Evolutionary conservation across 768 basidiomycete genomes (phyloP).

Genomic region (Paxillus rubicundulus): DNA sequence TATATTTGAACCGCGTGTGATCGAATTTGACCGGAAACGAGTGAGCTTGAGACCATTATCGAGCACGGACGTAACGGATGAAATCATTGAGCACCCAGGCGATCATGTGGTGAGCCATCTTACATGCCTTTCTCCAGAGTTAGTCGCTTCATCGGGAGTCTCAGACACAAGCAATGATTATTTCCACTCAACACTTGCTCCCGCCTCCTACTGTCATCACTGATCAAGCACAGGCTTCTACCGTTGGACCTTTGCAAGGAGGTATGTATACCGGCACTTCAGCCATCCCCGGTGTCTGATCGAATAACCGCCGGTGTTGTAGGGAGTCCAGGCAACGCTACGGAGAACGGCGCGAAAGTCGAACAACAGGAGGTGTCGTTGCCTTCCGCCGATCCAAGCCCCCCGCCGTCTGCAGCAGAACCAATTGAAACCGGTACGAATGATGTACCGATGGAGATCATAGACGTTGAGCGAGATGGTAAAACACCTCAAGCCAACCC

Average conservation of each 20-base stretch:
- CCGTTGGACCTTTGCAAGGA: slow-evolving; percentile 24
- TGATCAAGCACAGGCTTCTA: slow-evolving; percentile 17
- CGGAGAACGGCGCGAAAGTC: slow-evolving; percentile 28
- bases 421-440: slow-evolving; percentile 18
- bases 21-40: slow-evolving; percentile 83
- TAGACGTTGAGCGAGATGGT: slow-evolving; percentile 31
- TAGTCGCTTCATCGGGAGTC: slow-evolving; percentile 3
- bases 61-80: slow-evolving; percentile 66
- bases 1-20: slow-evolving; percentile 88
- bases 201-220: slow-evolving; percentile 32
- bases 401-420: slow-evolving; percentile 24
- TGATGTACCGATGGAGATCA: slow-evolving; percentile 30
- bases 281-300: background rate
- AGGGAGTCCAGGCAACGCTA: slow-evolving; percentile 23
- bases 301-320: background rate
- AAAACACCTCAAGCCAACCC: slow-evolving; percentile 30
- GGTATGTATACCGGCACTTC: slow-evolving; percentile 13
- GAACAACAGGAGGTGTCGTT: slow-evolving; percentile 36
- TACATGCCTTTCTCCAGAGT: background rate
- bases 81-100: slow-evolving; percentile 56
- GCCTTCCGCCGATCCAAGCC: slow-evolving; percentile 32
- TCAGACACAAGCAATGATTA: slow-evolving; percentile 88
- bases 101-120: slow-evolving; percentile 49
- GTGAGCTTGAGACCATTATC: slow-evolving; percentile 47
- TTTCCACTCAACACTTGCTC: slow-evolving; percentile 80